Evolutionary conservation across 1,139 yeast genomes (phyloP).

Genomic region (Zygosaccharomyces sapae): DNA sequence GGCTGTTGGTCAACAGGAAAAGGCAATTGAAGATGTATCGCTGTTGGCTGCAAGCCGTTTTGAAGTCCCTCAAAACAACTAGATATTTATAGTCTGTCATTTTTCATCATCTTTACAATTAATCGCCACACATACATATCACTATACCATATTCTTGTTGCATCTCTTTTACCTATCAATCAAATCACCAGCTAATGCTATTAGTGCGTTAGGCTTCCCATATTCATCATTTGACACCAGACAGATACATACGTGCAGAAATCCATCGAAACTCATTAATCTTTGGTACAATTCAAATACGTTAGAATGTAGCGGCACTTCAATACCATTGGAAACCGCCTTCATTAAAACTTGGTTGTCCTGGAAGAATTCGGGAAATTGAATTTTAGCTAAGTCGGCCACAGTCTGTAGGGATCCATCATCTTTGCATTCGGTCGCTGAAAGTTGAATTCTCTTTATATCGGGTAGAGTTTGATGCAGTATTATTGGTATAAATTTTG

Average conservation of each 20-base stretch:
- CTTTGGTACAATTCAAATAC: conserved; percentile 51
- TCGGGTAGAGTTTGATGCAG: conserved; percentile 50
- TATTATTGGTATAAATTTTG: conserved; percentile 54
- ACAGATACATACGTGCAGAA: conserved; percentile 50
- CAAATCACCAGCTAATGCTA: too few species aligned
- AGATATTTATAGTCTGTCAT: conserved; percentile 3
- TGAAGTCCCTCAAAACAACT: conserved; percentile 34
- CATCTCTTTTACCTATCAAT: not conserved
- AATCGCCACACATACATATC: not conserved
- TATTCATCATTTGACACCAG: conserved; percentile 9
- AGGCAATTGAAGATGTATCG: conserved; percentile 92
- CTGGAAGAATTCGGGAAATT: conserved; percentile 47
- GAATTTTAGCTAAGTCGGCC: conserved; percentile 41
- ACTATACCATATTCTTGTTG: conserved; percentile 1
- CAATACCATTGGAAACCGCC: conserved; percentile 63
- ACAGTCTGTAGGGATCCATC: conserved; percentile 36
- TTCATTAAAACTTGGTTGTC: conserved; percentile 37
- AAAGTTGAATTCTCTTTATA: conserved; percentile 43
- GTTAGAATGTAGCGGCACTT: conserved; percentile 45
- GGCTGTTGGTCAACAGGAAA: conserved; percentile 87
- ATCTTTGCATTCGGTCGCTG: conserved; percentile 33
- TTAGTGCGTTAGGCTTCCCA: too few species aligned
- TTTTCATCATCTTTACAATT: not conserved
- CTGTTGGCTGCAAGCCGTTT: conserved; percentile 94
- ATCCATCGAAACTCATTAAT: conserved; percentile 71